A percentile compares a stretch with the other conserved stretches of the same genome.
These are phyloP conservation scores for Penicillium palitans DNA, from an alignment of 2,329 filamentous ascomycete species.

Conservation along the genomic window DNA sequence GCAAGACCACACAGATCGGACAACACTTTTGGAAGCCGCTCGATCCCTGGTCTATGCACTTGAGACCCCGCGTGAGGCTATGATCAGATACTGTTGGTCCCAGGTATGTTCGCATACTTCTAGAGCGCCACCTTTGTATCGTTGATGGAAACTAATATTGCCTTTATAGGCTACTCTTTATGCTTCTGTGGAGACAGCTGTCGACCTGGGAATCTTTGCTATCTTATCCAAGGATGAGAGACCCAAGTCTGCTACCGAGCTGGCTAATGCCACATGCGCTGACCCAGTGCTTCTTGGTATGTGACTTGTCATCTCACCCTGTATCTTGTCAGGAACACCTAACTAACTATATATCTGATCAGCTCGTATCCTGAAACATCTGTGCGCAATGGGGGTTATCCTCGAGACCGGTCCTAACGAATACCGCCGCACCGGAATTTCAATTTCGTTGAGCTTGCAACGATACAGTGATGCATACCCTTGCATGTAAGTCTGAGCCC, in stretches of 20 bases:
- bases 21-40: constrained; percentile 20
- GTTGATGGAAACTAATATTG: not conserved
- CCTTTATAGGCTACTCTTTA: constrained; percentile 7
- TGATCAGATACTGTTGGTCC: constrained; percentile 20
- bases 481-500: constrained; percentile 23
- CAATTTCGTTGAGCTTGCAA: constrained; percentile 26
- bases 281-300: constrained; percentile 24
- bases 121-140: not conserved
- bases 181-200: constrained; percentile 26
- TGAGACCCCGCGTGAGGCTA: constrained; percentile 20
- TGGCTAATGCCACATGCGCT: constrained; percentile 22
- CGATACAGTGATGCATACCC: constrained; percentile 25
- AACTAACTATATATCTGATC: not conserved
- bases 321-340: not conserved
- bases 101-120: constrained; percentile 2
- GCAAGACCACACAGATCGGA: constrained; percentile 12
- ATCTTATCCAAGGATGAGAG: constrained; percentile 23
- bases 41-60: constrained; percentile 18
- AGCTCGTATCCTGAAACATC: constrained; percentile 38
- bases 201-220: constrained; percentile 27
- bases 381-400: constrained; percentile 39
- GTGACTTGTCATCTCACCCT: not conserved
- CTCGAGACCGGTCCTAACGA: constrained; percentile 34
- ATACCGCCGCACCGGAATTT: constrained; percentile 36
- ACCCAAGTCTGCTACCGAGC: constrained; percentile 23